Base-by-base conservation (phyloP, 495 filamentous ascomycete species). In the Penicillium salamii region DNA sequence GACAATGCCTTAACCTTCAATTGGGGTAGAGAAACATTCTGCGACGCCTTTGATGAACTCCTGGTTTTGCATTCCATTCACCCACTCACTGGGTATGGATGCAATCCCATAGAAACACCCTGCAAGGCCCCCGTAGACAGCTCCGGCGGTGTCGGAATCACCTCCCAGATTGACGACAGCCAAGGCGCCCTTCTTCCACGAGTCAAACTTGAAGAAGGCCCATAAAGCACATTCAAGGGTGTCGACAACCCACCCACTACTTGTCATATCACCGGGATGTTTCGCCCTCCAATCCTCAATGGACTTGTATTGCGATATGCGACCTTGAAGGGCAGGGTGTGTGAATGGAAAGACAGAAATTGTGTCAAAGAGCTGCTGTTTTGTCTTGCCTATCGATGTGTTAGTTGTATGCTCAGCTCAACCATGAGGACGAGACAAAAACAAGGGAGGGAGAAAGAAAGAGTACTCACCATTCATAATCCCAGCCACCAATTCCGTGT, bases 141-240 rank as follows among this genome's bases (percentile, higher is more conserved):
- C 76, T 7, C 67, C 75, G 7, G 72, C 76, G 6, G 72, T 78
- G 58, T 81, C 78, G 7, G 75, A 66, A 66, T 79, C 75, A 46
- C 69, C 66, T 6, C 76, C 72, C 36, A 71, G 47, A 57, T 78
- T 79, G 0, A 78, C 76, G 3, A 66, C 70, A 26, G 57, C 65
- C 44, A 77, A 46, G 6, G 66, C 74, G 0, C 77, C 74, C 24
- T 70, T 62, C 34, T 59, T 58, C 57, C 75, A 77, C 5, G 42
- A 54, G 6, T 63, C 58, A 24, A 57, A 74, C 23, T 51, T 65
- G 46, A 73, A 78, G 37, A 79, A 72, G 3, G 49, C 67, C 75
- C 76, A 78, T n/a, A 77, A 48, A 0, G 70, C 74, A 5, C 62
- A 69, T 26, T 78, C 69, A 3, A 78, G 53, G 1, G 69, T 77